Conservation (phyloP, 495 filamentous ascomycete species). For the Cudoniella acicularis region DNA sequence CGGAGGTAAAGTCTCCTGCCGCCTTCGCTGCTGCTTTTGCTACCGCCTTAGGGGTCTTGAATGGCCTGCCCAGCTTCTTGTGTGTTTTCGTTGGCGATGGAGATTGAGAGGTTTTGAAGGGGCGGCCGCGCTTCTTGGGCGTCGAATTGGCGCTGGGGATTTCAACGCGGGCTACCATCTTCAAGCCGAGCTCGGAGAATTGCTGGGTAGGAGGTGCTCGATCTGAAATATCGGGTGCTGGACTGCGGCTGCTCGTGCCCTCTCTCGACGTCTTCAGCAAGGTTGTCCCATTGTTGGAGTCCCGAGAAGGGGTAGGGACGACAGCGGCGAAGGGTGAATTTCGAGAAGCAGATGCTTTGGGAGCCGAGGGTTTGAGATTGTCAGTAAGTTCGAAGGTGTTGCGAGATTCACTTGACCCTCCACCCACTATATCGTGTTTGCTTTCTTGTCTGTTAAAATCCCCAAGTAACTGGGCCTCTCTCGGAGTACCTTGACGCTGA, state of each 20-base stretch:
- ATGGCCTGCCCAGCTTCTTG: constrained; percentile 7
- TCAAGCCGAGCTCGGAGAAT: background rate
- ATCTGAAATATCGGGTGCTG: too few species aligned
- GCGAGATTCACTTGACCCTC: background rate
- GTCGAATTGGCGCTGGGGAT: background rate
- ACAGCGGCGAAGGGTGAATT: background rate
- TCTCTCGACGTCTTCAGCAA: background rate
- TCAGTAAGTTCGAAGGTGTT: too few species aligned
- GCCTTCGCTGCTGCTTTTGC: background rate
- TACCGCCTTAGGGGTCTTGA: constrained; percentile 1
- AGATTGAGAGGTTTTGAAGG: background rate
- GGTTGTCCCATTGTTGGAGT: background rate
- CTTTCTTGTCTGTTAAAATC: too few species aligned
- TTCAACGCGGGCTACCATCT: background rate
- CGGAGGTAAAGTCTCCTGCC: background rate
- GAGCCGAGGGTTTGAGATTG: too few species aligned
- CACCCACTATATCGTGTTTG: too few species aligned
- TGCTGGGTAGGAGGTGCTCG: background rate
- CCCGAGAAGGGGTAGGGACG: background rate
- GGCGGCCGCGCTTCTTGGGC: constrained; percentile 5
- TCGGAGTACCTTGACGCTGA: too few species aligned
- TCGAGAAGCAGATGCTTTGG: background rate
- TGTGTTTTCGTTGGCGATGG: background rate
- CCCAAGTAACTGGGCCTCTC: too few species aligned
- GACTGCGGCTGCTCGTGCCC: too few species aligned